phyloP scores from a whole-genome alignment of 2,329 filamentous ascomycete genomes.

The Ceratocystis eucalypticola region DNA sequence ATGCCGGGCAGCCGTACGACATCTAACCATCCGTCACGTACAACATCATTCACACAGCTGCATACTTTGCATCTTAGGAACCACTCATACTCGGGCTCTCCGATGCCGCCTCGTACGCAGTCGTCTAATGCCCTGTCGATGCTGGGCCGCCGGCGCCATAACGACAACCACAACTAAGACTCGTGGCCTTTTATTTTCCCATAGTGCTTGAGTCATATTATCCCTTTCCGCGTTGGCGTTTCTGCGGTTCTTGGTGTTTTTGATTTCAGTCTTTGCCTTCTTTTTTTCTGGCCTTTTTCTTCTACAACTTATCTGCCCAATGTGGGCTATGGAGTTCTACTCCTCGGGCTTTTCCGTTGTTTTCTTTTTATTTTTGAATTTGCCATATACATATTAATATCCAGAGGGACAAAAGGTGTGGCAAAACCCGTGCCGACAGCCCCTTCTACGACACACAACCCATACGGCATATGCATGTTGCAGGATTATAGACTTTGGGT shows the following conservation, averaged over 20 bases:
- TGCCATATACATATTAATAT: neutral
- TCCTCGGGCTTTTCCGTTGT: neutral
- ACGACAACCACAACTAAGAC: neutral
- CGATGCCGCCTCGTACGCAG: slow-evolving; percentile 19
- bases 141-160: slow-evolving; percentile 15
- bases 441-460: neutral
- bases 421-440: too few relatives aligned
- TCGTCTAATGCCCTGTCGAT: slow-evolving; percentile 18
- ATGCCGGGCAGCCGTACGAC: slow-evolving; percentile 18
- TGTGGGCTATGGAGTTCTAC: neutral
- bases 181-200: neutral
- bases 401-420: neutral
- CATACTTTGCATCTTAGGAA: slow-evolving; percentile 18
- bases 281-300: neutral
- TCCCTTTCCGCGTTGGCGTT: neutral
- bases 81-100: slow-evolving; percentile 19
- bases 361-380: neutral
- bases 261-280: neutral
- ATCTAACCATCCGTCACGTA: slow-evolving; percentile 18
- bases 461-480: neutral
- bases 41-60: slow-evolving; percentile 18
- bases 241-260: neutral
- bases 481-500: neutral
- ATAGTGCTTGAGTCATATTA: neutral
- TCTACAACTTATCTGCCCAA: neutral